Evolutionary conservation across 1,284 basidiomycete genomes (phyloP).

Genomic region (Neotropicomus parvogracilis): DNA sequence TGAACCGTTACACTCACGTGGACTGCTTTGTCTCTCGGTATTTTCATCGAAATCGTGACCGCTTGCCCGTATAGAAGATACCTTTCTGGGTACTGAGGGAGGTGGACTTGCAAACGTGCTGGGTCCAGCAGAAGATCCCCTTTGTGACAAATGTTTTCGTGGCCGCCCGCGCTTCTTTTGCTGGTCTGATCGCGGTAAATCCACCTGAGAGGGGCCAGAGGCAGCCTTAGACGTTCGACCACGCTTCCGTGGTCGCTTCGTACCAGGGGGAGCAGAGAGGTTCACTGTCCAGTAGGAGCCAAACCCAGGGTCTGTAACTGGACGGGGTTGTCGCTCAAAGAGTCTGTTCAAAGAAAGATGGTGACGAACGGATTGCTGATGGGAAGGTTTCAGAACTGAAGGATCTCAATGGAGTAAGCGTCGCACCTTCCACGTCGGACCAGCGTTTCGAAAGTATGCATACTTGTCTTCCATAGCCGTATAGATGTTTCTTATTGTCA

Average conservation of each 20-base stretch:
- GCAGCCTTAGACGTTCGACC: constrained; percentile 55
- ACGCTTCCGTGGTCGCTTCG: constrained; percentile 75
- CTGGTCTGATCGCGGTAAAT: constrained; percentile 17
- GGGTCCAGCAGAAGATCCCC: constrained; percentile 3
- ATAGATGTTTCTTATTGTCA: constrained; percentile 79
- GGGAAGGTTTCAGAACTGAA: constrained; percentile 3
- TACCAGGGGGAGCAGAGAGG: constrained; percentile 71
- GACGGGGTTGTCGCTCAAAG: constrained; percentile 73
- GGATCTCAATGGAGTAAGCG: neutral
- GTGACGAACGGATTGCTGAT: constrained; percentile 79
- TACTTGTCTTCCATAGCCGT: constrained; percentile 81
- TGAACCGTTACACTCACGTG: constrained; percentile 32
- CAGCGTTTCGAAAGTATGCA: constrained; percentile 71
- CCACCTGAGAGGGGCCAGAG: constrained; percentile 25
- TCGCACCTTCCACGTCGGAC: constrained; percentile 74
- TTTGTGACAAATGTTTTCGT: constrained; percentile 34
- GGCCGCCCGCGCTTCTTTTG: constrained; percentile 49
- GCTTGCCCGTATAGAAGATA: constrained; percentile 19
- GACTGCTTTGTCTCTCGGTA: constrained; percentile 34
- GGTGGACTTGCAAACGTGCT: constrained; percentile 12
- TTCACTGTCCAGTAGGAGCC: constrained; percentile 85
- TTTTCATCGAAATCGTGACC: constrained; percentile 25
- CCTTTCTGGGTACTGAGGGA: constrained; percentile 1
- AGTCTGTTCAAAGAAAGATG: constrained; percentile 75
- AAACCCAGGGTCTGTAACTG: constrained; percentile 76